A percentile compares a stretch with the other conserved stretches of the same genome.
Conservation (phyloP, 768 basidiomycete species). For the Pholiota conissans region DNA sequence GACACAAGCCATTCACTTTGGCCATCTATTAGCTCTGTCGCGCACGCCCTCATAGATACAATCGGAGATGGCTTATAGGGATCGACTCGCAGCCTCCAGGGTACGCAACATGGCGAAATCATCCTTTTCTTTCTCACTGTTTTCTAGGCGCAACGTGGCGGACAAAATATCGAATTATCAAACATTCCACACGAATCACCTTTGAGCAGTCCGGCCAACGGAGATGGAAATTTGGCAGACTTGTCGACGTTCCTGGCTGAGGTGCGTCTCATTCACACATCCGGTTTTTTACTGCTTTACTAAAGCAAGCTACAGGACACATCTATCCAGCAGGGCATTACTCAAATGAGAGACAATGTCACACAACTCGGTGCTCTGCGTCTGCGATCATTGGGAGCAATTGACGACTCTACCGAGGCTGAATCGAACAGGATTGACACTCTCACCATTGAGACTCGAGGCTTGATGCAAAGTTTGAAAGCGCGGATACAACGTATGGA, state of each 20-base stretch:
- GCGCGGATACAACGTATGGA: constrained; percentile 59
- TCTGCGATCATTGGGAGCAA: constrained; percentile 34
- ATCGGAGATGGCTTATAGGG: constrained; percentile 30
- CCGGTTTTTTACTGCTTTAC: not conserved
- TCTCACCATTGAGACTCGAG: constrained; percentile 58
- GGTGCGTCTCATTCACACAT: constrained; percentile 20
- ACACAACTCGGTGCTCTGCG: constrained; percentile 37
- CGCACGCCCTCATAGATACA: not conserved
- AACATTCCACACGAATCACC: constrained; percentile 19
- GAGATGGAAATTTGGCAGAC: constrained; percentile 19
- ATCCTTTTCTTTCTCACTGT: constrained; percentile 1
- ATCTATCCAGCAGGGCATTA: constrained; percentile 41
- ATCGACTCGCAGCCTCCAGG: constrained; percentile 39
- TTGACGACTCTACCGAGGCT: constrained; percentile 28
- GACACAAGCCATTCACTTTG: not conserved
- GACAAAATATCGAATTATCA: constrained; percentile 33
- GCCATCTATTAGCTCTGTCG: not conserved
- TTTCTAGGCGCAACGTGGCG: constrained; percentile 32
- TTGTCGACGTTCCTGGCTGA: constrained; percentile 34
- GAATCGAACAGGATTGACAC: constrained; percentile 49
- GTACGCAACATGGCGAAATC: constrained; percentile 18
- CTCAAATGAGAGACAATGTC: constrained; percentile 37
- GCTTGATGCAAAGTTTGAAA: constrained; percentile 57
- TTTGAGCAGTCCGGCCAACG: constrained; percentile 17
- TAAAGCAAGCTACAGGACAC: constrained; percentile 29